Evolutionary conservation across 2,329 filamentous ascomycete genomes (phyloP).

Genomic region (Tolypocladium inflatum): DNA sequence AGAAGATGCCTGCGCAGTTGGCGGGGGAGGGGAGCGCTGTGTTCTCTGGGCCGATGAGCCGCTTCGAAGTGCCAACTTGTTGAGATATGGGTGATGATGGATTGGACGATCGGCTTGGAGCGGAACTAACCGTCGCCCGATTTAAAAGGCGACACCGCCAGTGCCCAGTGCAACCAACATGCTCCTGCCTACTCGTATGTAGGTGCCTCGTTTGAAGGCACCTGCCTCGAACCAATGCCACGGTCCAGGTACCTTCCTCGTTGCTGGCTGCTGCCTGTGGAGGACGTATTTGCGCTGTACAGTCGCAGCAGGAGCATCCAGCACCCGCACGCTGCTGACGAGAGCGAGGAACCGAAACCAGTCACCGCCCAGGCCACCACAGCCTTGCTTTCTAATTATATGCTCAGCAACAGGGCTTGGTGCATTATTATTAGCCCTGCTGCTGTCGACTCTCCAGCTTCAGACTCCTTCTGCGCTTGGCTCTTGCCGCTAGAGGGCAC

Average conservation of each 20-base stretch:
- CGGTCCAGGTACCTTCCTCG: neutral
- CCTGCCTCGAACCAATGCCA: neutral
- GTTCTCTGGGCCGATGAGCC: neutral
- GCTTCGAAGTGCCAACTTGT: neutral
- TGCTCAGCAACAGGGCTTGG: neutral
- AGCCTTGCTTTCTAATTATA: constrained; percentile 1
- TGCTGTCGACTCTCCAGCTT: neutral
- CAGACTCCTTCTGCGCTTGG: neutral
- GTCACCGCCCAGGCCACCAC: neutral
- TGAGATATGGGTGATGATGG: neutral
- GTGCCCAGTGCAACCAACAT: neutral
- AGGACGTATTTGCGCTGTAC: neutral
- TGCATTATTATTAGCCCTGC: neutral
- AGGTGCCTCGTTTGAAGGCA: neutral
- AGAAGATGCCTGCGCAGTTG: neutral
- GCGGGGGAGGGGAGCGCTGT: neutral
- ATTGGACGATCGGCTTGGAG: neutral
- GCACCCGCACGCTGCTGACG: neutral
- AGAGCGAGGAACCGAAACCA: neutral
- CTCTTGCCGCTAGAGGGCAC: neutral
- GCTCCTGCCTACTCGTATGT: neutral
- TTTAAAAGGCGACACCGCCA: neutral
- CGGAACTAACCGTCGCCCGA: neutral
- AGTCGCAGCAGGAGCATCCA: neutral
- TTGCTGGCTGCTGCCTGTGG: neutral